Percentiles rank a stretch among this genome's conserved stretches.
Evolutionary conservation across 176 grass and related monocot genomes (phyloP).

Genomic region (Cocos nucifera): DNA sequence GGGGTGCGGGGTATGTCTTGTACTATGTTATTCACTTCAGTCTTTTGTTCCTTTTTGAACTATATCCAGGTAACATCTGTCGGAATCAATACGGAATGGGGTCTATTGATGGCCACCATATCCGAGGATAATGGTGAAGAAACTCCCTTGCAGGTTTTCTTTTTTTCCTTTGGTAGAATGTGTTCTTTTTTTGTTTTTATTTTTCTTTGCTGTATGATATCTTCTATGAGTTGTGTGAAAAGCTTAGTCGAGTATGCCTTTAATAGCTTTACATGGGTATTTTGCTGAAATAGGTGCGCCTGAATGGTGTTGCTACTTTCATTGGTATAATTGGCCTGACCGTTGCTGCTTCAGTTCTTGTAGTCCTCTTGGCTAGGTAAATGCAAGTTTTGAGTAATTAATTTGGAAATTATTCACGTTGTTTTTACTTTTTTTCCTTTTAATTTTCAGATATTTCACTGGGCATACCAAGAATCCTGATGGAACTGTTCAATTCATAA

Average conservation of each 20-base stretch:
- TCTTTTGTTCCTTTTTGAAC: background rate
- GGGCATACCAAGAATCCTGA: slow-evolving; percentile 71
- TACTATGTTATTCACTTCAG: background rate
- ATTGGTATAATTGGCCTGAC: slow-evolving; percentile 87
- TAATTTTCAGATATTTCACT: slow-evolving; percentile 68
- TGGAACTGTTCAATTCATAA: slow-evolving; percentile 74
- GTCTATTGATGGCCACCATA: slow-evolving; percentile 94
- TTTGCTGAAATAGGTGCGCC: slow-evolving; percentile 55
- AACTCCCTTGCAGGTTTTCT: slow-evolving; percentile 92
- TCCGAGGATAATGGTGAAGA: slow-evolving; percentile 98
- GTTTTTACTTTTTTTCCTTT: background rate
- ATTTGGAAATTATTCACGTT: background rate
- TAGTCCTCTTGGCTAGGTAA: slow-evolving; percentile 81
- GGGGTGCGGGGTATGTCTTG: background rate
- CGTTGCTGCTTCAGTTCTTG: slow-evolving; percentile 72
- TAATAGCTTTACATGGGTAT: background rate
- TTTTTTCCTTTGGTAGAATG: slow-evolving; percentile 1
- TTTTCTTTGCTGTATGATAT: background rate
- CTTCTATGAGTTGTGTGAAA: no score
- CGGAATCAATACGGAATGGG: slow-evolving; percentile 94
- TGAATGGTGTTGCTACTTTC: slow-evolving; percentile 96
- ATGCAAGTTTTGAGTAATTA: slow-evolving; percentile 20
- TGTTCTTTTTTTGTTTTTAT: slow-evolving; percentile 3
- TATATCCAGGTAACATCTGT: slow-evolving; percentile 67
- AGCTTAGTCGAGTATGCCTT: no score